A percentile compares a stretch with the other conserved stretches of the same genome.
These are phyloP conservation scores for Acacia confusa DNA, from an alignment of 306 rosid species.

Conservation along the genomic window DNA sequence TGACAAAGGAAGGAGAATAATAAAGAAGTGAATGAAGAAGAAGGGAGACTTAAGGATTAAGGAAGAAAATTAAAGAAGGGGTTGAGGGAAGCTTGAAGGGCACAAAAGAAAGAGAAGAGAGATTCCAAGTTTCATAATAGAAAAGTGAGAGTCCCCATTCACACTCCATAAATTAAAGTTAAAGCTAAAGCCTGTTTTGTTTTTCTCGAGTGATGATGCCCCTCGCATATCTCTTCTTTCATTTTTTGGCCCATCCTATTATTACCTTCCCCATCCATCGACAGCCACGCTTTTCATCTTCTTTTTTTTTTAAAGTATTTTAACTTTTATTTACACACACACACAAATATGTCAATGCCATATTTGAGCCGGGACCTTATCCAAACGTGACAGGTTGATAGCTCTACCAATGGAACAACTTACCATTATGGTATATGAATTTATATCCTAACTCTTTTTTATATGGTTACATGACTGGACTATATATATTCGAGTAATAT, in stretches of 20 bases:
- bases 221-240: background rate
- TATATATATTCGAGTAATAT: no score
- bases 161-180: constrained; percentile 41
- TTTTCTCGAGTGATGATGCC: background rate
- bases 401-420: no score
- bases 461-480: no score
- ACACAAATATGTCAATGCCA: no score
- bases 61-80: constrained; percentile 29
- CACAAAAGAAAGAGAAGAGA: constrained; percentile 59
- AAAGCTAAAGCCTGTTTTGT: constrained; percentile 14
- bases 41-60: constrained; percentile 50
- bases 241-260: background rate
- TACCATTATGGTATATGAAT: no score
- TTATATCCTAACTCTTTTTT: no score
- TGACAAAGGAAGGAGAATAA: background rate
- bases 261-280: background rate
- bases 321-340: no score
- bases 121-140: constrained; percentile 46
- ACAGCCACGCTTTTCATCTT: no score
- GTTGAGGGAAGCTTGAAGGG: constrained; percentile 56
- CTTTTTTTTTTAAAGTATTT: no score
- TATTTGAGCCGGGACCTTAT: no score
- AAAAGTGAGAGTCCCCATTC: constrained; percentile 40
- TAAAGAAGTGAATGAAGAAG: background rate
- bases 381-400: no score